These are phyloP conservation scores for Amanita muscaria DNA, from an alignment of 768 basidiomycete genomes.

Conservation along the genomic window DNA sequence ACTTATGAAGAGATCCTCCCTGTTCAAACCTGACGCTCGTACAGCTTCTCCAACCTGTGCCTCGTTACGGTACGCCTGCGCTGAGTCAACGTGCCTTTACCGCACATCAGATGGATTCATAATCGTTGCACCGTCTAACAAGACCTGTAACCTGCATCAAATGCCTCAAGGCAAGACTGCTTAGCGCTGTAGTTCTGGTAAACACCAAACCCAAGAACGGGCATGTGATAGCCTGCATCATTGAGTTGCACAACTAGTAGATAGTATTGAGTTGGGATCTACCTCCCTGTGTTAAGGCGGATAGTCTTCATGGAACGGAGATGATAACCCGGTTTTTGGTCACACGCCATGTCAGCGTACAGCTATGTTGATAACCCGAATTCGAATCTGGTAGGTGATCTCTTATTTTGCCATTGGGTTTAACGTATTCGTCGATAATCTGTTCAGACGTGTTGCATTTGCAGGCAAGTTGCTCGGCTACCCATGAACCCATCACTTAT, in stretches of 20 bases:
- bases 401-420: no score
- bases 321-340: background rate
- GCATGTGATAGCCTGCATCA: constrained; percentile 26
- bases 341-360: constrained; percentile 25
- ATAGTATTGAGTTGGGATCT: background rate
- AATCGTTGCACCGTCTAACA: background rate
- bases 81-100: constrained; percentile 50
- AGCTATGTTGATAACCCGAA: constrained; percentile 59
- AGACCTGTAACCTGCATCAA: constrained; percentile 51
- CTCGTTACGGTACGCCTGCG: constrained; percentile 49
- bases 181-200: constrained; percentile 45
- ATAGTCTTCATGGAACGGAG: constrained; percentile 1
- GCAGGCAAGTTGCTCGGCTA: constrained; percentile 35
- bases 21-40: constrained; percentile 36
- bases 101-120: background rate
- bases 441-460: constrained; percentile 72
- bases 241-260: background rate
- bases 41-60: constrained; percentile 40
- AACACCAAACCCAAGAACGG: constrained; percentile 54
- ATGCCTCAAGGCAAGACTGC: constrained; percentile 43
- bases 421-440: no score
- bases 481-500: background rate
- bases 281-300: constrained; percentile 6
- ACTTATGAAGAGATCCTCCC: constrained; percentile 63
- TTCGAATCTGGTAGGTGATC: constrained; percentile 49